Evolutionary conservation across 306 rosid genomes (phyloP), one percentile per base, ranked within the genome.

Genomic region (Ceratonia siliqua): DNA sequence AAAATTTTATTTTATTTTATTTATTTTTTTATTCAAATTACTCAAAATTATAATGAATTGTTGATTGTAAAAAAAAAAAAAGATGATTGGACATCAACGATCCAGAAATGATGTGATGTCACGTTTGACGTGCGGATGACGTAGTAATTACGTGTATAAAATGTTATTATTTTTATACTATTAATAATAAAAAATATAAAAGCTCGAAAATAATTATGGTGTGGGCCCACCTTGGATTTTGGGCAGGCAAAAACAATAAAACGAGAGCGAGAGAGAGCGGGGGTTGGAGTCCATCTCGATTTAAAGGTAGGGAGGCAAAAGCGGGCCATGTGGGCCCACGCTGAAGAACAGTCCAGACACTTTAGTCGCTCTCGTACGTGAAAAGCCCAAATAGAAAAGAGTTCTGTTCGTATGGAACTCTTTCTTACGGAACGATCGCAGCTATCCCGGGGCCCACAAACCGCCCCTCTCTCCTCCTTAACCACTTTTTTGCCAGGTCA

Each of bases 311-410:
- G 68, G 86, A 73, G 62, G 41, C 79, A 75, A 58, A 58, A 33
- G 74, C 78, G 91, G 91, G 85, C 83, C 94, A 22, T 2, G 0
- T 4, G 87, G 91, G 76, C 84, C 92, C 87, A 77, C 17, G 14
- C 54, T 61, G 52, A 3, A 82, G 63, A n/a, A 87, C 45, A 70
- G 80, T 74, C 90, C 91, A 83, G 80, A 77, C 68, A 39, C 82
- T 79, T 85, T 76, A 73, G 86, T 85, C 84, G 21, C 68, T 83
- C 61, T 89, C 92, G 72, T 38, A 62, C 62, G 10, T 49, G 72
- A 79, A 82, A 71, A 68, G 83, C 75, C 82, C 78, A 57, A 77
- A 33, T 55, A 39, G 10, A 59, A 62, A 61, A 27, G 82, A 72
- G 78, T 78, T 76, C 22, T 78, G 75, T 75, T 72, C 62, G 76